Evolutionary conservation across 2,329 filamentous ascomycete species (phyloP), one percentile per base, ranked within the genome.

Genomic region (Claviceps arundinis): DNA sequence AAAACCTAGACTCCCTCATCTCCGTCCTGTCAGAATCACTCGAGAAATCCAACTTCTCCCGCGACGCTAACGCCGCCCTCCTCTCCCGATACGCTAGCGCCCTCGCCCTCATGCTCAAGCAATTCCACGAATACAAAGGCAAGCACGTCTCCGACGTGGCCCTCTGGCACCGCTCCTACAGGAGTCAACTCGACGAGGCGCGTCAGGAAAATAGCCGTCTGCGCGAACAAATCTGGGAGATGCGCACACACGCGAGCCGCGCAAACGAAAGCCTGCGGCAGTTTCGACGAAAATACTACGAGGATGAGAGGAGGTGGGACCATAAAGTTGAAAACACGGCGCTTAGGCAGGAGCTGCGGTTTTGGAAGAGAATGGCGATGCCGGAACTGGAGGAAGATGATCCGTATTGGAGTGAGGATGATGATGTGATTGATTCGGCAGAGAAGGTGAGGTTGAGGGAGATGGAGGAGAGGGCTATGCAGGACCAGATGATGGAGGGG

Each of bases 321-420:
- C 69, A 72, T 34, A 69, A 72, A 4, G 73, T 81, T 3, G 71
- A 79, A 41, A 72, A 74, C 47, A 72, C 70, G 48, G 74, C 76
- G 5, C 64, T 69, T 44, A 72, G 76, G 4, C 79, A 82, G 62
- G 78, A 84, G 64, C 61, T 82, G 51, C 71, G 81, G 2, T 82
- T 81, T 64, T 85, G 80, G 81, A 84, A 84, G 66, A 71, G 81
- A 43, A 73, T 83, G 71, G 81, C 81, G 14, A 76, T 84, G 73
- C 79, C 78, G 9, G 73, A 79, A 52, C 64, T 83, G 40, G 66
- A 73, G 8, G 79, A 82, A 24, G 75, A 81, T 43, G 79, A 82
- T 48, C 70, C 75, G 2, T 81, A 73, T 61, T 82, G 78, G 73
- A 83, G 79, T 60, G 79, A 79, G 53, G 81, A 84, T 57, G 81